These are phyloP conservation scores for Rhodotorula kratochvilovae DNA, from an alignment of 768 basidiomycete genomes.

Conservation along the genomic window DNA sequence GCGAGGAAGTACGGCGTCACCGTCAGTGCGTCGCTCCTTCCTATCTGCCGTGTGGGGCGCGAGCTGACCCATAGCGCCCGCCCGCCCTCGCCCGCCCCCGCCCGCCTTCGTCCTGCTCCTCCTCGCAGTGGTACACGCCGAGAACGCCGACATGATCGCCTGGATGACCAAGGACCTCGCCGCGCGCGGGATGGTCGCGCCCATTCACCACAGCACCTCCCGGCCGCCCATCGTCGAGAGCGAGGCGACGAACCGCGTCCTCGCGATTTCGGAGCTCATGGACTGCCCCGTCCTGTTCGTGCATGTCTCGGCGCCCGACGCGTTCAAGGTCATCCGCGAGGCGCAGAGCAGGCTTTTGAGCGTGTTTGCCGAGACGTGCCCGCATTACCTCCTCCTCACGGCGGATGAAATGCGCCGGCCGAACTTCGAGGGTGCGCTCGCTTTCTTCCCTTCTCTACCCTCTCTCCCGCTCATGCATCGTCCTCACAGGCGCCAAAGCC, in stretches of 20 bases:
- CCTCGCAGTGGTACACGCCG: slow-evolving; percentile 45
- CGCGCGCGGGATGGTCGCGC: slow-evolving; percentile 43
- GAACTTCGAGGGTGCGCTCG: slow-evolving; percentile 44
- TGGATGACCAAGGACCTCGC: slow-evolving; percentile 45
- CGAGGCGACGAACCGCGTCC: slow-evolving; percentile 47
- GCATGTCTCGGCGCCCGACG: slow-evolving; percentile 45
- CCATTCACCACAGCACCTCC: slow-evolving; percentile 45
- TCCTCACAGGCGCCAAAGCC: slow-evolving; percentile 43
- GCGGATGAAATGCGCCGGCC: slow-evolving; percentile 45
- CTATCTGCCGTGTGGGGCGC: too few species aligned
- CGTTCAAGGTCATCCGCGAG: slow-evolving; percentile 43
- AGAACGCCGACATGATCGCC: slow-evolving; percentile 47
- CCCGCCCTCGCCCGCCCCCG: background rate
- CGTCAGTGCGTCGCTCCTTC: slow-evolving; percentile 26
- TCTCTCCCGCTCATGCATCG: too few species aligned
- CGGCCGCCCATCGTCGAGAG: slow-evolving; percentile 45
- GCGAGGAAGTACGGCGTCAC: slow-evolving; percentile 46
- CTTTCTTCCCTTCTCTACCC: background rate
- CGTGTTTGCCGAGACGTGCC: slow-evolving; percentile 47
- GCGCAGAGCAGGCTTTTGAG: slow-evolving; percentile 45
- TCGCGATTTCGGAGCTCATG: slow-evolving; percentile 45
- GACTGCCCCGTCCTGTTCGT: slow-evolving; percentile 47
- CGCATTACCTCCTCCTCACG: slow-evolving; percentile 45
- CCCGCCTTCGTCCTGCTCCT: background rate
- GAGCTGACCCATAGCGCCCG: too few species aligned